Evolutionary conservation across 2,329 filamentous ascomycete species (phyloP), one percentile per base, ranked within the genome.

Genomic region (Plenodomus lindquistii): DNA sequence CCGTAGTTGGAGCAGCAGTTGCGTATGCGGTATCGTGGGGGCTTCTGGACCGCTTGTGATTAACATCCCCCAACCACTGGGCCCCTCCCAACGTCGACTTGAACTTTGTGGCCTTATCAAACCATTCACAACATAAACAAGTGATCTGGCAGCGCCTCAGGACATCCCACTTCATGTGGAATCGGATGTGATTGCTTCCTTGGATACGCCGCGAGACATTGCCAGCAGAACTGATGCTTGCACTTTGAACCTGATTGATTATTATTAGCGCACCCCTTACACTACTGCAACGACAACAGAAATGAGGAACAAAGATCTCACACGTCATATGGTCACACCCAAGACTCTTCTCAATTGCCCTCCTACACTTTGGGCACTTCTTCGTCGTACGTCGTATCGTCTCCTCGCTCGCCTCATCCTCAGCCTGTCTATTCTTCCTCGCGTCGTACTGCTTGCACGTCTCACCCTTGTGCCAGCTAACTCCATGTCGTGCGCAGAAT

Each of bases 311-410:
- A n/a, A 5, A 16, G 20, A 35, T 48, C 61, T 56, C 44, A 66
- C 68, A 72, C 16, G 54, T 67, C 64, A 73, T 69, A 56, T 76
- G 73, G 59, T 77, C 73, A 48, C 75, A 77, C 6, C 74, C 74
- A 37, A 58, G 56, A 20, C 47, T 60, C 62, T 76, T 75, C 60
- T 75, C 67, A 27, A 76, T 75, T 27, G 62, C 56, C 59, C 65
- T 67, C 16, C 65, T 69, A 54, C 74, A 76, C 1, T 51, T 65
- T 1, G 74, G 73, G 56, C 75, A 77, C 35, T 58, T 57, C 58
- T 75, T 76, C 24, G 66, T 63, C 36, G 67, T 62, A 10, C 52
- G 39, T 40, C 63, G 47, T 13, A 76, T 57, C 50, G 64, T 57
- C 21, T 60, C 59, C 46, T 55, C 48, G 36, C 60, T 68, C 16